Evolutionary conservation across 176 grass and related monocot species (phyloP), one percentile per base, ranked within the genome.

Genomic region (Alloteropsis semialata): DNA sequence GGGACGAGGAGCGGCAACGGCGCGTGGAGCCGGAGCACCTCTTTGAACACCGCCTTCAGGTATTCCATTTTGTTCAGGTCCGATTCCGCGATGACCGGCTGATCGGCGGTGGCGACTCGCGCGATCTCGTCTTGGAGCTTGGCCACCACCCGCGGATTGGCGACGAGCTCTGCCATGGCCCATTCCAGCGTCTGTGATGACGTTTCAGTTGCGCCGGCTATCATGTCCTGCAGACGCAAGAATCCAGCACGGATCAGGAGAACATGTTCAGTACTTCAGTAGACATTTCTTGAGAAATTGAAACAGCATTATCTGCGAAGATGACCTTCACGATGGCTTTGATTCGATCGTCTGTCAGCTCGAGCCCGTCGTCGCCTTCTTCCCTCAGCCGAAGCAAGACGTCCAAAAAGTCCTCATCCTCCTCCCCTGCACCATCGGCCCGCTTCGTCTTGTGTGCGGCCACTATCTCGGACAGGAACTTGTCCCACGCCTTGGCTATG

Each of bases 1-100:
- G 91, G 91, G 17, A 97, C 3, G 10, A 93, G 85, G 8, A 93
- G 78, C 24, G 94, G 94, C n/a, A 69, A 91, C 14, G 91, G 69
- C 17, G 81, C 56, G 81, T 93, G 94, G 22, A 93, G 64, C 16
- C 94, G 87, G 30, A 97, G 84, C 51, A 50, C 63, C 74, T 97
- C 91, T 24, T 97, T 97, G 15, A 93, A 46, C 51, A 90, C 88
- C 0, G 88, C 91, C 55, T 74, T 69, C 0, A 91, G 73, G 44
- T 97, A 93, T 8, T 49, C 59, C 83, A 88, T 93, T 36, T 15
- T 58, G 28, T 13, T 75, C 57, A 84, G 69, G 14, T 90, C 89
- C 2, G 82, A 42, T 30, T 97, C 78, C 19, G 41, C 65, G 72
- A 93, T 42, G 15, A 29, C 6, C 32, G 37, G 44, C 54, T 89